Evolutionary conservation across 192 early-diverging fungal genomes (phyloP).

Genomic region (Umbelopsis ramanniana): DNA sequence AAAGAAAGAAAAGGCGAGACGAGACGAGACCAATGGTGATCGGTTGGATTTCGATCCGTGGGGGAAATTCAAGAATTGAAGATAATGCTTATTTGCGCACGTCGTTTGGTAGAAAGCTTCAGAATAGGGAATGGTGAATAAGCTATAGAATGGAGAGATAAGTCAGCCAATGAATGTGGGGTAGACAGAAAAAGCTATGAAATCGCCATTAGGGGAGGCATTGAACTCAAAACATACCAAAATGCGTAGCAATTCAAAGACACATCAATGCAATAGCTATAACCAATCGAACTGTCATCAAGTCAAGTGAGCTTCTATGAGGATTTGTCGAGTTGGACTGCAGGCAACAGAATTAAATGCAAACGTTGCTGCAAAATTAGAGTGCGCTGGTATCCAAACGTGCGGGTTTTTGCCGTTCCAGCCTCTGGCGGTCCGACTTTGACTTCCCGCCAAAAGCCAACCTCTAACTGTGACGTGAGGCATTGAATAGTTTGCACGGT

Average conservation of each 20-base stretch:
- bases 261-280: background rate
- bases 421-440: background rate
- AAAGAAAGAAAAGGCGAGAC: background rate
- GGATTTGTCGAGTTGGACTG: background rate
- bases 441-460: too few relatives aligned
- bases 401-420: constrained; percentile 11
- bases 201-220: background rate
- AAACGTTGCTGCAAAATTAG: too few relatives aligned
- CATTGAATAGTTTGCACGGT: too few relatives aligned
- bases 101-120: background rate
- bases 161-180: background rate
- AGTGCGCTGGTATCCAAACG: background rate
- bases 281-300: background rate
- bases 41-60: background rate
- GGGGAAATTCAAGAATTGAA: background rate
- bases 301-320: background rate
- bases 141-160: background rate
- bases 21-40: background rate
- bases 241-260: constrained; percentile 13
- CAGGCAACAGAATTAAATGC: background rate
- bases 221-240: background rate
- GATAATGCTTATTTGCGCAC: background rate
- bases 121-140: background rate
- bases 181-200: background rate
- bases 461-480: background rate